Conservation (phyloP, 2,329 filamentous ascomycete genomes). For the Hypomyces perniciosus region DNA sequence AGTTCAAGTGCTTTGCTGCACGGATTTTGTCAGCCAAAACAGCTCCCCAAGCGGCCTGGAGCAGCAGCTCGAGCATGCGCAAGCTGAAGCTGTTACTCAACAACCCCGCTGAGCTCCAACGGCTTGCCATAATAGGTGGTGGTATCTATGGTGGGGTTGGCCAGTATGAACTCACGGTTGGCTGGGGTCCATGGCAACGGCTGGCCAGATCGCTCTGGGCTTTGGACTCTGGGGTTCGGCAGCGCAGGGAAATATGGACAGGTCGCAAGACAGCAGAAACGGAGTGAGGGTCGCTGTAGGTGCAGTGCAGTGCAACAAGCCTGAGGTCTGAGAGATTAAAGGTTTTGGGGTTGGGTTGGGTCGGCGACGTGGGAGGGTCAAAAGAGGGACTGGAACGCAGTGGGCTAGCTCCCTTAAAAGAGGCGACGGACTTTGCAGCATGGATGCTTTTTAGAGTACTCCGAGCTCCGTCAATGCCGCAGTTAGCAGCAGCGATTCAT, state of each 20-base stretch:
- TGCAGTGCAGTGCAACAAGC: not conserved
- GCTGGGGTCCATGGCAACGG: conserved; percentile 12
- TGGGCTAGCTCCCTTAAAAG: conserved; percentile 6
- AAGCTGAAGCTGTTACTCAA: not conserved
- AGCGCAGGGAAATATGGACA: not conserved
- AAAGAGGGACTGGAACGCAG: conserved; percentile 8
- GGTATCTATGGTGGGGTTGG: conserved; percentile 12
- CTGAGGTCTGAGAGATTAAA: not conserved
- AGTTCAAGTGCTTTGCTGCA: conserved; percentile 74
- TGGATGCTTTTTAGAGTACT: conserved; percentile 3
- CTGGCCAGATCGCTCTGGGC: conserved; percentile 6
- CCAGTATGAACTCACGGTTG: conserved; percentile 6
- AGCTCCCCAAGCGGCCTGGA: not conserved
- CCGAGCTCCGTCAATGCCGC: conserved; percentile 7
- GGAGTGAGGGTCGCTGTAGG: not conserved
- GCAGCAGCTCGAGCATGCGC: not conserved
- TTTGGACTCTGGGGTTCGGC: not conserved
- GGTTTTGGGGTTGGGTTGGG: conserved; percentile 6
- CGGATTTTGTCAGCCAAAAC: conserved; percentile 10
- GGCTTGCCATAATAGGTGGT: conserved; percentile 10
- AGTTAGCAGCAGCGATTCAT: not conserved
- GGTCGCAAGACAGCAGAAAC: not conserved
- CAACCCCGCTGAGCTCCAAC: conserved; percentile 7
- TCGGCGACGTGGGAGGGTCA: not conserved
- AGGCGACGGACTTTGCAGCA: conserved; percentile 11